Conservation (phyloP, 495 filamentous ascomycete species). For the Penicillium paxilli region DNA sequence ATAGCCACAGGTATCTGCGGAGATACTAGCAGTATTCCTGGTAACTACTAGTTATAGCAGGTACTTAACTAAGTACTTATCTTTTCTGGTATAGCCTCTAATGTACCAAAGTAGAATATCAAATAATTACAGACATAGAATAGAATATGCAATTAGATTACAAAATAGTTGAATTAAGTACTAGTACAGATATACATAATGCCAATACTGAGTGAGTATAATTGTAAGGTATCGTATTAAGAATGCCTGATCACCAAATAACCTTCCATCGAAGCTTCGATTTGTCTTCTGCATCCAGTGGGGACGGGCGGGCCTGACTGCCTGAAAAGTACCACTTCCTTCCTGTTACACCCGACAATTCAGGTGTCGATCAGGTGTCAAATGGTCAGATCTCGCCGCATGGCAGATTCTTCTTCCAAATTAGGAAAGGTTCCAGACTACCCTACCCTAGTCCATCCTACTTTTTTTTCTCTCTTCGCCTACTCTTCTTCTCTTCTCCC, state of each 20-base stretch:
- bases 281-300: slow-evolving; percentile 4
- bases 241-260: slow-evolving; percentile 4
- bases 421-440: slow-evolving; percentile 29
- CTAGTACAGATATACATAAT: too few species aligned
- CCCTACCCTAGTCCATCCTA: neutral
- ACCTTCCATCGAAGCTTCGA: slow-evolving; percentile 20
- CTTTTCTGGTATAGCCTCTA: neutral
- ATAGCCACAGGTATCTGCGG: too few species aligned
- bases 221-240: too few species aligned
- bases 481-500: neutral
- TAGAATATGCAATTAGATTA: too few species aligned
- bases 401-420: slow-evolving; percentile 24
- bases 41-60: neutral
- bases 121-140: too few species aligned
- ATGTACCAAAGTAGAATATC: too few species aligned
- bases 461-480: slow-evolving; percentile 7
- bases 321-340: too few species aligned
- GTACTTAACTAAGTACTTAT: neutral
- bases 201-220: too few species aligned
- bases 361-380: neutral
- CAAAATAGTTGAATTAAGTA: too few species aligned
- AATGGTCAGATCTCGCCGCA: neutral
- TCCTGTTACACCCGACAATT: neutral
- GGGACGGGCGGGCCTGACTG: neutral
- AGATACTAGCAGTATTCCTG: neutral